phyloP scores from a whole-genome alignment of 495 filamentous ascomycete genomes.

The Rhypophila decipiens region DNA sequence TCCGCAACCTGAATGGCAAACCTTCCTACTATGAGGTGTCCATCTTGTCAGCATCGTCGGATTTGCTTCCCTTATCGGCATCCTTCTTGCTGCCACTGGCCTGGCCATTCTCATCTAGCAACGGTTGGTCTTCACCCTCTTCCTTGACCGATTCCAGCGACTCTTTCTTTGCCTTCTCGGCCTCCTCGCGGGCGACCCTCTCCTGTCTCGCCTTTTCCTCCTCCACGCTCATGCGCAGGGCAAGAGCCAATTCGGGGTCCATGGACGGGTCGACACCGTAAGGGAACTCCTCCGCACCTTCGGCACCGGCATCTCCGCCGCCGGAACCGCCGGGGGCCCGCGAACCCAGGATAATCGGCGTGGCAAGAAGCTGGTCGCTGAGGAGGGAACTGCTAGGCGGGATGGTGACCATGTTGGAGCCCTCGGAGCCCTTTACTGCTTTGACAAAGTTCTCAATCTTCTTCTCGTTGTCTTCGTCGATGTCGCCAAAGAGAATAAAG shows the following conservation, averaged over 20 bases:
- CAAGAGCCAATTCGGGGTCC: slow-evolving; percentile 90
- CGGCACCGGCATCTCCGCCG: slow-evolving; percentile 53
- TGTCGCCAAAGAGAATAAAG: slow-evolving; percentile 88
- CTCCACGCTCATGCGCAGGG: slow-evolving; percentile 96
- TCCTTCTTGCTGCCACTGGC: slow-evolving; percentile 51
- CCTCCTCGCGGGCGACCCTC: slow-evolving; percentile 66
- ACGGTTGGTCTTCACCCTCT: slow-evolving; percentile 58
- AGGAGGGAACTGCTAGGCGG: slow-evolving; percentile 85
- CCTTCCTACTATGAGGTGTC: slow-evolving; percentile 62
- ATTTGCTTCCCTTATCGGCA: slow-evolving; percentile 45
- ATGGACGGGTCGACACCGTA: slow-evolving; percentile 73
- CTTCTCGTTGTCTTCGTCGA: slow-evolving; percentile 75
- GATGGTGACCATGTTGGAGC: slow-evolving; percentile 84
- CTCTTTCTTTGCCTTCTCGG: slow-evolving; percentile 58
- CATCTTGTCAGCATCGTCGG: slow-evolving; percentile 66
- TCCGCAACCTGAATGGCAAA: background rate
- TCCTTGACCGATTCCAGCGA: slow-evolving; percentile 81
- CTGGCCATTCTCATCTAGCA: slow-evolving; percentile 61
- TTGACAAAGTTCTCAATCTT: slow-evolving; percentile 92
- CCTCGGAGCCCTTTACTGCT: slow-evolving; percentile 73
- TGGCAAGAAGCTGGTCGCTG: slow-evolving; percentile 86
- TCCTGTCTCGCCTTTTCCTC: slow-evolving; percentile 90
- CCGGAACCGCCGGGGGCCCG: slow-evolving; percentile 43
- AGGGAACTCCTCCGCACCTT: slow-evolving; percentile 46
- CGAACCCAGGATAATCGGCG: slow-evolving; percentile 80